A percentile compares a stretch with the other conserved stretches of the same genome.
phyloP scores from a whole-genome alignment of 305 asterid genomes.

The Fraxinus xanthoxyloides region DNA sequence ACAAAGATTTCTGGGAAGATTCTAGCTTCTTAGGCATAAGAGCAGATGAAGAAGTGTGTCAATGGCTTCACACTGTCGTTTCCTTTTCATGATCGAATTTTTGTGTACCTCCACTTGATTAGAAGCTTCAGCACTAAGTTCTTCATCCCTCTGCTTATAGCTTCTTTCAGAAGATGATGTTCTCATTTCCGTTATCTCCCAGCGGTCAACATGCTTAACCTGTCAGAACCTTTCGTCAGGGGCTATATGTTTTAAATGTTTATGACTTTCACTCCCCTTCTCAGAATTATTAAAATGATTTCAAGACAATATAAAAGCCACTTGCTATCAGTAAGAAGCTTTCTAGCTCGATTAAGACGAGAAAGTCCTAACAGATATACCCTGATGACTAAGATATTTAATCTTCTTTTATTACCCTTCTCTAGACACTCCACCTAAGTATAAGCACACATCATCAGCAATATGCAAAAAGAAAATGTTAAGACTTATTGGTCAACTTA shows the following conservation, averaged over 20 bases:
- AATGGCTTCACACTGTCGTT: constrained; percentile 84
- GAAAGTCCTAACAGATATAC: constrained; percentile 74
- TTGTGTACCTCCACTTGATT: constrained; percentile 36
- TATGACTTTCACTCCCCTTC: constrained; percentile 17
- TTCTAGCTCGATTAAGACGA: constrained; percentile 78
- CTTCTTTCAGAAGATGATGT: constrained; percentile 32
- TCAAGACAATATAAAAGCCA: constrained; percentile 80
- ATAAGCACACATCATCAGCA: constrained; percentile 33
- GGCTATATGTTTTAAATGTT: too few relatives aligned
- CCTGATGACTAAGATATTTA: constrained; percentile 64
- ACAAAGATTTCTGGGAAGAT: constrained; percentile 41
- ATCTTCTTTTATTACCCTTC: constrained; percentile 68
- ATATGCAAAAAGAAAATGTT: constrained; percentile 19
- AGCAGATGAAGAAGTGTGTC: constrained; percentile 92
- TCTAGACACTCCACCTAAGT: constrained; percentile 83
- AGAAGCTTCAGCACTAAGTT: constrained; percentile 26
- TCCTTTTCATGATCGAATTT: constrained; percentile 54
- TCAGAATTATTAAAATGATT: constrained; percentile 47
- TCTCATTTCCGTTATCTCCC: too few relatives aligned
- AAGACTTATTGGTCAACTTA: constrained; percentile 13
- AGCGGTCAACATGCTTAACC: too few relatives aligned
- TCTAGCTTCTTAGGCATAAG: constrained; percentile 77
- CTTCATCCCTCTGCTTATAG: constrained; percentile 38
- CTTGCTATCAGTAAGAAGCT: constrained; percentile 79
- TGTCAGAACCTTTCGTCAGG: too few relatives aligned